Conservation (phyloP, 331 rosid genomes). For the Cydonia oblonga region DNA sequence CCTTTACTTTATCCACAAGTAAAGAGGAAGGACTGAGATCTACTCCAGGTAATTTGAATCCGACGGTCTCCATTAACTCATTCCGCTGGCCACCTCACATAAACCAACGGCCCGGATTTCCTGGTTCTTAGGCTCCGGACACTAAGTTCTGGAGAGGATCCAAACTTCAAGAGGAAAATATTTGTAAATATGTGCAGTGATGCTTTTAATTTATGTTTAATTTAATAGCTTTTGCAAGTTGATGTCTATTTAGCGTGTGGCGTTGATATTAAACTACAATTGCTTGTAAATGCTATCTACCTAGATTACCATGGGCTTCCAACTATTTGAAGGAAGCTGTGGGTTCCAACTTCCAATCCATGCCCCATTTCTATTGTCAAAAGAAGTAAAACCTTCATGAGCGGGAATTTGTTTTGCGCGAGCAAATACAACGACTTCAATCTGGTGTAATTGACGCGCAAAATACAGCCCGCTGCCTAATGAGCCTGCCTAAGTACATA, state of each 20-base stretch:
- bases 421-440: not conserved
- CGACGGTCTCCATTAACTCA: too few relatives aligned
- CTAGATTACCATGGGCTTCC: not conserved
- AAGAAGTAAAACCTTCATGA: not conserved
- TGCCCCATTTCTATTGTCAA: too few relatives aligned
- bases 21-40: too few relatives aligned
- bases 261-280: not conserved
- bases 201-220: not conserved
- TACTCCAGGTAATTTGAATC: too few relatives aligned
- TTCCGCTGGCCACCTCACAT: too few relatives aligned
- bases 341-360: too few relatives aligned
- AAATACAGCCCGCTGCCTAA: not conserved
- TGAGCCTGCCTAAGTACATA: too few relatives aligned
- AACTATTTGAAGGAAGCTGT: not conserved
- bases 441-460: not conserved
- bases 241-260: not conserved
- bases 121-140: too few relatives aligned
- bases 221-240: not conserved
- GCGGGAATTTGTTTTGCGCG: not conserved
- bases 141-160: too few relatives aligned
- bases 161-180: too few relatives aligned
- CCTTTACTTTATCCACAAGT: slow-evolving; percentile 16
- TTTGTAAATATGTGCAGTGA: slow-evolving; percentile 19
- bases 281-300: not conserved
- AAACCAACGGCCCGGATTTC: too few relatives aligned